Base-by-base conservation (phyloP, 2,329 filamentous ascomycete genomes). In the Sarocladium oryzae region DNA sequence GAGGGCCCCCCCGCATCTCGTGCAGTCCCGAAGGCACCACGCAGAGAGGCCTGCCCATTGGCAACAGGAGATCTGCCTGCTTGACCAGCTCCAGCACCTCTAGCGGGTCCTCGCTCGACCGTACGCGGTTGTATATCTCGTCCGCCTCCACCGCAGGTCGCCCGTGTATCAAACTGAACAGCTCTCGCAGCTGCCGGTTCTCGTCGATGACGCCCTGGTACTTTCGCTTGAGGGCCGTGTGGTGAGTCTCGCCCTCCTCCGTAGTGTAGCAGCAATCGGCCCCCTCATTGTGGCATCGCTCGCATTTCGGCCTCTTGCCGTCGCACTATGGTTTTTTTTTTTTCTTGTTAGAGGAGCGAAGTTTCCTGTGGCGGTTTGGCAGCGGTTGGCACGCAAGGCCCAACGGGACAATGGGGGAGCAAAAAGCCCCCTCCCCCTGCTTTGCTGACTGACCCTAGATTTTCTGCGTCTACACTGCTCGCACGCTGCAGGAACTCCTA, bases 151-250 rank as follows among this genome's bases (percentile, higher is more conserved):
- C 20, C n/a, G 43, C 43, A 4, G 43, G 43, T 3, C 43, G 24
- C 16, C 33, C 26, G 43, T 48, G 43, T 9, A 48, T 33, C 26
- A 48, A 9, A 4, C 5, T 21, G 20, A 48, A 48, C 5, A 48
- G 43, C 16, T 48, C 43, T 9, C 43, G 43, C 3, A 48, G 43
- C 20, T 48, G 24, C 20, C 43, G 43, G 20, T 48, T 48, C 43
- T 48, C 43, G 15, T 48, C 43, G 15, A 48, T 21, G 13, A 26
- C 43, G 16, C 6, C 26, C 21, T 48, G 43, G 16, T 32, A 48
- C 28, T 48, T 48, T 15, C 43, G 24, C 28, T 48, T 48, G 26
- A 48, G 43, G 21, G 43, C 43, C 28, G 43, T 48, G n/a, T 48
- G 43, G 16, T 48, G 43, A 4, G 43, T 48, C 16, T 48, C 43